phyloP scores from a whole-genome alignment of 1,139 yeast species.

The Pichia sp. region DNA sequence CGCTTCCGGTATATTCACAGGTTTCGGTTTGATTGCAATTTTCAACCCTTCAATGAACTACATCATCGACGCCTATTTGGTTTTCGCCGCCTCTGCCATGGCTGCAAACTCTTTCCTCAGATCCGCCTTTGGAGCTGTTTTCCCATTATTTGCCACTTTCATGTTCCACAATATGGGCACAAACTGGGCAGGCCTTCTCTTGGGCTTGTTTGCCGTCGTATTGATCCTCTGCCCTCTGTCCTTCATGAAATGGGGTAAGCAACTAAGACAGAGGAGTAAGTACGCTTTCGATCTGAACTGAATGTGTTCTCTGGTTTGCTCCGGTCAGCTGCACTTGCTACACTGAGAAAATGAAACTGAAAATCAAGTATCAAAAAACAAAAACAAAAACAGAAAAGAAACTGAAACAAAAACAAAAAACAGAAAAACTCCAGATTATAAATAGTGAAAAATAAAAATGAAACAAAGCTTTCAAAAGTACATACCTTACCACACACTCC shows the following conservation, averaged over 20 bases:
- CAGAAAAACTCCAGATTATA: no score
- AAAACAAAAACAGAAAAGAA: no score
- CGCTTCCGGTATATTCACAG: conserved; percentile 64
- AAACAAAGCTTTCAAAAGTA: no score
- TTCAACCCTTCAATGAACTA: conserved; percentile 77
- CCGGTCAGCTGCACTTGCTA: not conserved
- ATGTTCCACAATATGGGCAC: conserved; percentile 74
- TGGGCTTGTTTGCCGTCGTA: conserved; percentile 62
- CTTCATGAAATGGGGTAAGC: conserved; percentile 61
- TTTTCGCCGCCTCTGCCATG: conserved; percentile 83
- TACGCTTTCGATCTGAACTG: conserved; percentile 46
- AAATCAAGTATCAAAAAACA: not conserved
- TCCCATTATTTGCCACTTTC: conserved; percentile 74
- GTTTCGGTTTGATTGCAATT: conserved; percentile 69
- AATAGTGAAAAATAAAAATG: no score
- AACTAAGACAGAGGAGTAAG: conserved; percentile 57
- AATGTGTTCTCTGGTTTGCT: not conserved
- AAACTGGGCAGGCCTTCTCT: conserved; percentile 77
- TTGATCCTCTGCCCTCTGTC: conserved; percentile 74
- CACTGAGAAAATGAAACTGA: not conserved
- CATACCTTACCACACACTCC: no score
- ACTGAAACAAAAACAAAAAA: no score
- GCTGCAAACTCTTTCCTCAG: conserved; percentile 82
- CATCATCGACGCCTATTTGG: conserved; percentile 71
- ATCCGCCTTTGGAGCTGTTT: conserved; percentile 62